Base-by-base conservation (phyloP, 257 asterid species). In the Solanum acaule region DNA sequence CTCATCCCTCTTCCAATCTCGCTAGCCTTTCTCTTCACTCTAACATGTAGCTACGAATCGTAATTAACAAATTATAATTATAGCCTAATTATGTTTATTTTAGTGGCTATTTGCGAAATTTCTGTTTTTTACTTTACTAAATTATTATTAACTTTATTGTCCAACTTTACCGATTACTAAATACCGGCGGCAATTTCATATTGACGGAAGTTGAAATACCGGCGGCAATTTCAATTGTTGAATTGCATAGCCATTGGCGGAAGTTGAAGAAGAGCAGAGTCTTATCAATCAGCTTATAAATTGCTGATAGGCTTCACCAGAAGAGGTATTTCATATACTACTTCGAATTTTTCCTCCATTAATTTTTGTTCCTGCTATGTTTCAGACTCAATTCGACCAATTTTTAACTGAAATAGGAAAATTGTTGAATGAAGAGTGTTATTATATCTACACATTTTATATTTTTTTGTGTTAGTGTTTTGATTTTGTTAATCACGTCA, bases 71-170 rank as follows among this genome's bases (percentile, higher is more conserved):
- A 18, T 1, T 56, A 56, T 18, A 56, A 0, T 56, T 56, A 6
- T 56, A 20, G 11, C 11, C n/a, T 18, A 56, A 18, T 18, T 56
- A 56, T 56, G n/a, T 18, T 56, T 56, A 56, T 56, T 56, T 56
- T 56, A 56, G 11, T 56, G n/a, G 65, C 11, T 56, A 56, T 18
- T 56, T 56, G 65, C 11, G n/a, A 56, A 56, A 56, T 56, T 56
- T 18, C 0, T 0, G 0, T 20, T 8, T 59, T 56, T 22, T 22
- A 22, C 68, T 22, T 22, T 59, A 59, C 68, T 22, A 22, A 8
- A 22, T 56, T 56, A 20, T 59, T 59, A 59, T 59, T 59, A 59
- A 59, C 68, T 59, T 9, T 22, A 59, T 59, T 59, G 68, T 59
- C 68, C 68, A 22, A 59, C 11, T 3, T 59, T 59, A 59, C 68